Evolutionary conservation across 2,329 filamentous ascomycete genomes (phyloP), one percentile per base, ranked within the genome.

Genomic region (Acarospora socialis): DNA sequence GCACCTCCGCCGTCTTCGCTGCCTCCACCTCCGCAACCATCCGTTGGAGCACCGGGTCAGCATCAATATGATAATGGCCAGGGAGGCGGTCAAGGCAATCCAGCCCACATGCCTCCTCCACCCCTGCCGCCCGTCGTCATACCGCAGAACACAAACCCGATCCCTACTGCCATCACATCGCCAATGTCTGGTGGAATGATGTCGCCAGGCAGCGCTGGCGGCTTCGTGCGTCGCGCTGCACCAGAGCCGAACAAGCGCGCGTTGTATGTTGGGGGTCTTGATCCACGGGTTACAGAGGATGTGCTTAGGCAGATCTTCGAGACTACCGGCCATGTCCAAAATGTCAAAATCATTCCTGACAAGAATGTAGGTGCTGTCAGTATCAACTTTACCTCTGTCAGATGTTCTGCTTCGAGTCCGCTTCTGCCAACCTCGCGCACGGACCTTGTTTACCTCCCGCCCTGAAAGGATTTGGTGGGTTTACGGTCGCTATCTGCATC

Each of bases 291-390:
- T 41, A 94, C 87, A 19, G 87, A 95, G 60, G 87, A 95, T 53
- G 83, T 95, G 35, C 61, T 95, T 56, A 83, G 84, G 52, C 87
- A 95, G 59, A 95, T 95, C 49, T 98, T 98, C 52, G 90, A 98
- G 66, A 98, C 90, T 5, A 94, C 86, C 37, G 90, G 90, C 35
- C 90, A 98, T 60, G 90, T 98, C 43, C 80, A 93, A 61, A 94
- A 83, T 52, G 90, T 98, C 54, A 98, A 98, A 69, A 94, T 98
- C 53, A 98, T 98, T 55, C 90, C 90, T 32, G 90, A 98, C 68
- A 98, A 98, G 70, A 98, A 94, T 61, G 86, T 93, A 64, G 71
- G 83, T 74, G 40, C 52, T 40, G 52, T 55, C 46, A 52, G 53
- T 54, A 50, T 50, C 41, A 48, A 43, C 28, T 44, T 44, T 50